Evolutionary conservation across 78 protist genomes (phyloP), one percentile per base, ranked within the genome.

Genomic region (Dictyostelium brefeldianum): DNA sequence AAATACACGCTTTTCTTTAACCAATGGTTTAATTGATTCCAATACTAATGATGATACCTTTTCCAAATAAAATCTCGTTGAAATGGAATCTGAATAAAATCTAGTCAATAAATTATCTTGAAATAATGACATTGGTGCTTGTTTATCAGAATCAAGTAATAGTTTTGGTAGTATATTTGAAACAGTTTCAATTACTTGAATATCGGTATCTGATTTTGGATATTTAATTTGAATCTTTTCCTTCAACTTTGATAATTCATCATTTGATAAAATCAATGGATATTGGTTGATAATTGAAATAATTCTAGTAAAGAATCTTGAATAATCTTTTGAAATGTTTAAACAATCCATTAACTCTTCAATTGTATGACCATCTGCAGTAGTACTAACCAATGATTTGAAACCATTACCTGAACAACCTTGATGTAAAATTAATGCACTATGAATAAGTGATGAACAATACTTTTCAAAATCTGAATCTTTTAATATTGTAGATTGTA

Each of bases 101-200:
- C 31, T 53, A 8, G 69, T 71, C 22, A 83, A 78, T 0, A 83
- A 20, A 17, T 53, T 46, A 56, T 83, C 36, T 43, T 83, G 80
- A 22, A 83, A 83, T 9, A 83, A 54, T 7, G 70, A 43, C 29
- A 67, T 77, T 18, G 80, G 56, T 5, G 81, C 47, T 18, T 51
- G 43, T 27, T n/a, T 53, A 43, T 83, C 91, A 43, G 57, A 62
- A 12, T 25, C 22, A 10, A 83, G 14, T 18, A 83, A 20, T 18
- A 51, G 22, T 15, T 73, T 73, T 53, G 91, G 91, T 41, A 83
- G 54, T 3, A 83, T 20, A 6, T 9, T 12, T 25, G 91, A 54
- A 18, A 77, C 91, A 2, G 57, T 46, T 43, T 83, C 91, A n/a
- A 83, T 54, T 25, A 70, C 41, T 41, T 69, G 56, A 22, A 50